Evolutionary conservation across 192 early-diverging fungal genomes (phyloP), one percentile per base, ranked within the genome.

Genomic region (Coemansia umbellata): DNA sequence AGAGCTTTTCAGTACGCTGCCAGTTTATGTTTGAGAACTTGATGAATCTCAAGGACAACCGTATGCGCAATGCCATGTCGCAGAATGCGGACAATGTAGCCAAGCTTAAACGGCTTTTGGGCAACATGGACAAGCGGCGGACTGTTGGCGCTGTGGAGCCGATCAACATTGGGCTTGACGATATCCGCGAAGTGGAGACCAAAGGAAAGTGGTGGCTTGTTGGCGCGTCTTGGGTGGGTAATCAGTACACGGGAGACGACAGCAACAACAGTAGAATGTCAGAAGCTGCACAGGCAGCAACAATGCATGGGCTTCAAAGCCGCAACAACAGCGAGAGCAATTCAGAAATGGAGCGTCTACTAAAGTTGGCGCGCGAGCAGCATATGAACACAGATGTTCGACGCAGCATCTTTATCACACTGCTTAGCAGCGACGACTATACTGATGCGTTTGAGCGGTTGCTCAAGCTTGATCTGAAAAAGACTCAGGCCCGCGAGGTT

Each of bases 161-260:
- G 0, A 83, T 99, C 31, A 81, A 93, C 43, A 89, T 92, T 5
- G 80, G 83, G 27, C 63, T 99, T 37, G 77, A 84, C 9, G 96
- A 99, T 54, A 95, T 99, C 58, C 80, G 80, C 35, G 74, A 82
- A 9, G 73, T 91, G 27, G 82, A 84, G 15, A 89, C 87, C 9
- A 91, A 91, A 56, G 94, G 94, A 62, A 93, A 93, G 68, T 99
- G 96, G 96, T 99, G 96, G 96, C 78, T 97, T 21, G 90, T 97
- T 7, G 96, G 96, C 19, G 79, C 93, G 3, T 90, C 92, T 15
- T 99, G 96, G 95, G 84, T 81, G 17, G 92, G 89, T 27, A 68
- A 70, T 45, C 60, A 80, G 56, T 39, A 72, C 18, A 28, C 35
- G 3, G 52, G 31, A 21, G 51, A 49, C 18, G 31, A 17, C 28